Evolutionary conservation across 805 yeast genomes (phyloP).

Genomic region (Kazachstania martiniae): DNA sequence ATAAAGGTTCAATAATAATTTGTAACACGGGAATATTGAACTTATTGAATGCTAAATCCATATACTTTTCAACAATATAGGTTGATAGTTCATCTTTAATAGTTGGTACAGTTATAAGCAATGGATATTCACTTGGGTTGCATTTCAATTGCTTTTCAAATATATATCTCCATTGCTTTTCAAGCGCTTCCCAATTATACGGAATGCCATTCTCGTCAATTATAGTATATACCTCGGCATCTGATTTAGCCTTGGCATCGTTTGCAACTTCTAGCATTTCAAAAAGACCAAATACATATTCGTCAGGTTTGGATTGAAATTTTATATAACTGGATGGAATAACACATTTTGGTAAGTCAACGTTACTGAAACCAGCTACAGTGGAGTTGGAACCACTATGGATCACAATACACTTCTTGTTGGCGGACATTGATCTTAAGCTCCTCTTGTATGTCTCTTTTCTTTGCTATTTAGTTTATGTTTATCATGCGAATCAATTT

Average conservation of each 20-base stretch:
- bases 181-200: conserved; percentile 64
- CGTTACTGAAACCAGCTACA: conserved; percentile 60
- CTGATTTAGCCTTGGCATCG: conserved; percentile 1
- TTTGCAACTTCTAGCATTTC: conserved; percentile 18
- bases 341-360: conserved; percentile 49
- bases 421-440: conserved; percentile 4
- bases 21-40: conserved; percentile 69
- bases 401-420: conserved; percentile 49
- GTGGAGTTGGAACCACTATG: conserved; percentile 58
- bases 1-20: conserved; percentile 64
- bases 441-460: too few species aligned
- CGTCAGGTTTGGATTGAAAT: conserved; percentile 20
- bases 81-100: conserved; percentile 11
- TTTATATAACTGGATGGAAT: conserved; percentile 46
- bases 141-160: conserved; percentile 41
- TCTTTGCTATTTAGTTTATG: too few species aligned
- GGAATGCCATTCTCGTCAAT: conserved; percentile 43
- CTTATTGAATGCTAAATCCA: conserved; percentile 66
- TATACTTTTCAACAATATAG: conserved; percentile 43
- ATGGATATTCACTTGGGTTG: conserved; percentile 51
- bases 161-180: conserved; percentile 57
- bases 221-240: conserved; percentile 38
- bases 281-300: conserved; percentile 18
- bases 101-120: conserved; percentile 35
- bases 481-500: too few species aligned